Evolutionary conservation across 805 yeast genomes (phyloP), one percentile per base, ranked within the genome.

Genomic region (Candida vartiovaarae): DNA sequence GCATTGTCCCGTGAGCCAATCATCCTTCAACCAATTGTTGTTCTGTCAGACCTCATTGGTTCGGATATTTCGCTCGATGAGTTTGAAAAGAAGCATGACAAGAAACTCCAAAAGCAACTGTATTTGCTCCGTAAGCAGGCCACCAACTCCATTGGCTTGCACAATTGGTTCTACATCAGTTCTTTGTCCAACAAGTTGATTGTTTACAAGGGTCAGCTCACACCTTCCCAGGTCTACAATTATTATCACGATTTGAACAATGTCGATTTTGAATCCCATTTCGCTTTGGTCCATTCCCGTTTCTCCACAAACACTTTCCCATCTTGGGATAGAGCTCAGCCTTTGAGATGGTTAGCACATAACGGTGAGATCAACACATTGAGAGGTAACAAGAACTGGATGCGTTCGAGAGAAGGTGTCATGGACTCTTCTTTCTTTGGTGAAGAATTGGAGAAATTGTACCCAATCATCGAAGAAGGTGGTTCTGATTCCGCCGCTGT

Each of bases 271-370:
- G 91, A 88, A 68, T 93, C 95, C 38, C 97, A 90, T 62, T 87
- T 93, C 73, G 95, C 97, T 11, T 75, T 91, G 35, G 98, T 91
- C 41, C 99, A 91, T 70, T 90, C 98, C 25, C 80, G 99, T 64
- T 91, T 91, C 74, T 89, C 97, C 45, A 91, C 99, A 30, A 91
- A 91, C 67, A 91, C 99, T 39, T 91, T 91, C 79, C 99, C 99
- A 39, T 88, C 96, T n/a, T 91, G 99, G 99, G 99, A 93, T 68
- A 80, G 99, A 67, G 98, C 99, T 25, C 99, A 91, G 68, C 99
- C 99, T 39, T 75, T 91, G 60, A 76, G 98, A 65, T 83, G 95
- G 84, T 87, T 95, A 30, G 99, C 99, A 34, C 99, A 91, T 70
- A 91, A 91, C 65, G 99, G 99, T 74, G 99, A 91, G 68, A 93